These are phyloP conservation scores for Trifolium subterraneum DNA, from an alignment of 306 rosid genomes.

Conservation along the genomic window DNA sequence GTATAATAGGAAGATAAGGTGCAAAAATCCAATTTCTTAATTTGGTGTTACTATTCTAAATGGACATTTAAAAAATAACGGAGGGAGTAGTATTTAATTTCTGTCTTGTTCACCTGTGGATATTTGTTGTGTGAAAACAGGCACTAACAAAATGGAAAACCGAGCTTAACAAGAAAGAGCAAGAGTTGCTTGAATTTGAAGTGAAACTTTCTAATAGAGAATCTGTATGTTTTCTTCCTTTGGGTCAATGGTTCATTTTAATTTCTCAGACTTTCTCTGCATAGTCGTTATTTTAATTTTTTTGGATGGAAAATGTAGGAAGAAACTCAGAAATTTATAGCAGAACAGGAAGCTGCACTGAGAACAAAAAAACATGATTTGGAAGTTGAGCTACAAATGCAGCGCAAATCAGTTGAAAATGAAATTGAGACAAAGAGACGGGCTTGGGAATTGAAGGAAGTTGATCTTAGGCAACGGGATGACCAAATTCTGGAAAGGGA, in stretches of 20 bases:
- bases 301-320: constrained; percentile 59
- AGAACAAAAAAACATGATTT: constrained; percentile 63
- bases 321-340: constrained; percentile 64
- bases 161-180: constrained; percentile 69
- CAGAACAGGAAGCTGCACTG: constrained; percentile 67
- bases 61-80: too few relatives aligned
- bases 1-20: too few relatives aligned
- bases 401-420: constrained; percentile 67
- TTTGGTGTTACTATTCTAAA: too few relatives aligned
- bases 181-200: constrained; percentile 68
- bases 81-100: constrained; percentile 27
- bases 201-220: constrained; percentile 70
- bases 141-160: constrained; percentile 60
- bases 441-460: constrained; percentile 97
- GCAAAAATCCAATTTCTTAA: too few relatives aligned
- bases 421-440: constrained; percentile 85
- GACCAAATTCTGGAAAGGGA: constrained; percentile 75
- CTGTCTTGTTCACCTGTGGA: constrained; percentile 37
- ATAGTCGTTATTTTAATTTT: constrained; percentile 17
- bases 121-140: constrained; percentile 52
- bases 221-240: constrained; percentile 59
- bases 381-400: constrained; percentile 75
- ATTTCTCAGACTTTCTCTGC: constrained; percentile 1
- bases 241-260: constrained; percentile 34
- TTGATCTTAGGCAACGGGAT: constrained; percentile 82